Base-by-base conservation (phyloP, 2,329 filamentous ascomycete genomes). In the Ceratocystis albifundus region DNA sequence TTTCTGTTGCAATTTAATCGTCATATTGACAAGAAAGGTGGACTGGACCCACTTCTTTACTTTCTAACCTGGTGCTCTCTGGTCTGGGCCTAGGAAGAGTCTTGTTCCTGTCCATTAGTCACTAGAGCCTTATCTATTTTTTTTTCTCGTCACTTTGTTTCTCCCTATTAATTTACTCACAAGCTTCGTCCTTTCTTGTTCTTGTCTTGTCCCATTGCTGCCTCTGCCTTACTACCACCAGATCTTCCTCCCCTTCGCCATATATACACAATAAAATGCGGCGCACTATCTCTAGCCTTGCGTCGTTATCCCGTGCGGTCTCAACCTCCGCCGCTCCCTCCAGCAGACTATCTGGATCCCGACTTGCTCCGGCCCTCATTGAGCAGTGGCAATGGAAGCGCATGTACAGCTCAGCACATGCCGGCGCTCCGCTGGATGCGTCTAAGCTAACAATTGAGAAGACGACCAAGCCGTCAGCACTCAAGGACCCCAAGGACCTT, bases 401-500 rank as follows among this genome's bases (percentile, higher is more conserved):
- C 22, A 36, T 53, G 41, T 68, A 68, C 61, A 62, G 57, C 41
- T 30, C 73, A 76, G 79, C 73, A 79, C 80, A 68, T 75, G 74
- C 82, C 86, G 41, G 80, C 83, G 66, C 85, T 84, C 66, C 83
- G 22, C 61, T 97, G 70, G 90, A 97, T 75, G 78, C 88, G n/a
- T 82, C 85, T 48, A 88, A 87, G 76, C 84, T 97, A 68, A 79
- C 81, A 62, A 81, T 96, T 73, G 86, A 85, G 68, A 85, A 87
- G 77, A 95, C 89, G 1, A 82, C 80, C 6, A 84, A 82, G 2
- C 94, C 93, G 10, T 94, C 93, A 77, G 75, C 82, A 36, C 80
- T 93, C 66, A 80, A 82, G 69, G 86, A 91, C 65, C 84, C 88
- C 15, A 84, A 93, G 74, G 86, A 95, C 69, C 85, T 99, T 66